Percentiles rank a stretch among this genome's conserved stretches.
Evolutionary conservation across 345 rosid species (phyloP).

Genomic region (Aquilaria malaccensis): DNA sequence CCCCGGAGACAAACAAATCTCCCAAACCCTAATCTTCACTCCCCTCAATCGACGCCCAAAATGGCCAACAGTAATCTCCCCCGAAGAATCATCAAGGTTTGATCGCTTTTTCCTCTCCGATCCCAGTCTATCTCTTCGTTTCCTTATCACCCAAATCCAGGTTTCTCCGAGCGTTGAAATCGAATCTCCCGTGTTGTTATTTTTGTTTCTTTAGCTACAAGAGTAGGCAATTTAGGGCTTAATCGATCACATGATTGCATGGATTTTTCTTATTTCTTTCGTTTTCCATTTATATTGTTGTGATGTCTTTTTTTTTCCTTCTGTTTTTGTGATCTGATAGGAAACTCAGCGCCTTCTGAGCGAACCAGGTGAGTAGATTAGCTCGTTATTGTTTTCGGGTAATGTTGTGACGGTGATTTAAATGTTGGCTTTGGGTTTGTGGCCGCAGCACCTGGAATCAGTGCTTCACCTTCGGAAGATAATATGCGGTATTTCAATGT

Average conservation of each 20-base stretch:
- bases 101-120: neutral
- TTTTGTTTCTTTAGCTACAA: too few relatives aligned
- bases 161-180: too few relatives aligned
- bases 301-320: neutral
- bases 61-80: slow-evolving; percentile 98
- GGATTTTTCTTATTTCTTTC: neutral
- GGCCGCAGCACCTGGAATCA: slow-evolving; percentile 84
- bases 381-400: neutral
- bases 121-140: neutral
- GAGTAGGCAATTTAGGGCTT: too few relatives aligned
- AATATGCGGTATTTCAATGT: slow-evolving; percentile 95
- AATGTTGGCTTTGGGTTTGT: slow-evolving; percentile 12
- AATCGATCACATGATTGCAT: too few relatives aligned
- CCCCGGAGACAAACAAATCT: slow-evolving; percentile 5
- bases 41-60: slow-evolving; percentile 16
- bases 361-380: slow-evolving; percentile 68
- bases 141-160: too few relatives aligned
- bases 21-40: slow-evolving; percentile 10
- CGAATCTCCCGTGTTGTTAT: too few relatives aligned
- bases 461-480: slow-evolving; percentile 96
- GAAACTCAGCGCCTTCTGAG: slow-evolving; percentile 99
- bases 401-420: slow-evolving; percentile 2
- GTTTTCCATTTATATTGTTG: neutral
- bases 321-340: slow-evolving; percentile 30
- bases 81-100: slow-evolving; percentile 93